Base-by-base conservation (phyloP, 2,329 filamentous ascomycete genomes). In the Camillea tinctor region DNA sequence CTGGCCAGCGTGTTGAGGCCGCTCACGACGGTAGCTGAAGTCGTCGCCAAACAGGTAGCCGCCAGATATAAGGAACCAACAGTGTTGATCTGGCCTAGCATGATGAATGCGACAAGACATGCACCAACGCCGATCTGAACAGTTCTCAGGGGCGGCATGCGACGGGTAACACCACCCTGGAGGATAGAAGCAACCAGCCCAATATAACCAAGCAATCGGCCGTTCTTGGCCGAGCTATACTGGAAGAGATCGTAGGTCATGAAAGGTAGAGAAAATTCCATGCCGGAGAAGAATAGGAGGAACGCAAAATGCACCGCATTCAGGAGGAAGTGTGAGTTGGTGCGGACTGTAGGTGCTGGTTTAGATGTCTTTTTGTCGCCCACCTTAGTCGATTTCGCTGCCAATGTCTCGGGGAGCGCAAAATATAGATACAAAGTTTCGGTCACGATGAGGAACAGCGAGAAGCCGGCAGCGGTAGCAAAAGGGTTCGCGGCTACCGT, bases 231-330 rank as follows among this genome's bases (percentile, higher is more conserved):
- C 0, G 93, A 89, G 11, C 83, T 86, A 73, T 95, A 96, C 8
- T 85, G 84, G 75, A 98, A 98, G 51, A 99, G 85, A 56, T 97
- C 94, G 70, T 95, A 96, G 0, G 94, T 98, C 87, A 99, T 93
- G 75, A 99, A 99, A 0, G 95, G 93, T 2, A 99, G 84, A 0
- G 93, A 97, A 75, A 97, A 98, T 74, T 99, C 95, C 90, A 99
- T 94, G 62, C 95, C 95, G 1, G 92, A 97, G 78, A 99, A 99
- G 77, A 97, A 97, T 13, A 99, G 87, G 61, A 99, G 87, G 76
- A 99, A 99, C 52, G 89, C 79, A 71, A 98, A 90, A 76, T 99
- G 95, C 0, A 92, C 88, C 1, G 89, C 77, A 73, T 97, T 97
- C 52, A 99, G 86, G 13, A 96, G 74, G 26, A 86, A 77, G 67